phyloP scores from a whole-genome alignment of 345 rosid species.

The Passiflora organensis region DNA sequence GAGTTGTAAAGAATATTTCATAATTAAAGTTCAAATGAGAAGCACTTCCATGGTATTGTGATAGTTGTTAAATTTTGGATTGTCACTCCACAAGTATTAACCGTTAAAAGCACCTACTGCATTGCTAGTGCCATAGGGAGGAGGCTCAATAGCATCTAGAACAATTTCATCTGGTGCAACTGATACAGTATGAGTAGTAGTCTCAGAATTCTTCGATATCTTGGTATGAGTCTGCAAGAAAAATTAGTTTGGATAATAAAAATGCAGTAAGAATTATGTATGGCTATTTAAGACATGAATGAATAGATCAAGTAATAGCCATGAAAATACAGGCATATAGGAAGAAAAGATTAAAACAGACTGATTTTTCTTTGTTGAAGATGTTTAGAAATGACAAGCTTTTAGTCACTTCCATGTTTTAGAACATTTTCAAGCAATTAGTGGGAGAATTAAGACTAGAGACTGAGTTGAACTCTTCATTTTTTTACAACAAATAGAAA shows the following conservation, averaged over 20 bases:
- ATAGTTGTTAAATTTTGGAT: too few relatives aligned
- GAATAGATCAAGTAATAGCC: background rate
- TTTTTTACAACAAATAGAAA: too few relatives aligned
- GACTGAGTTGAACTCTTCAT: too few relatives aligned
- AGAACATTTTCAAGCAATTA: background rate
- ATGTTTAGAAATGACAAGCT: background rate
- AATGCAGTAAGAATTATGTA: background rate
- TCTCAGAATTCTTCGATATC: constrained; percentile 37
- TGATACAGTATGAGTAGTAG: constrained; percentile 13
- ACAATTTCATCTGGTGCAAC: constrained; percentile 38
- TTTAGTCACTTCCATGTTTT: constrained; percentile 6
- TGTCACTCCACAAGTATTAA: background rate
- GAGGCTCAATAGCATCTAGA: constrained; percentile 48
- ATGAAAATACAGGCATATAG: background rate
- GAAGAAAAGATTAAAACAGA: too few relatives aligned
- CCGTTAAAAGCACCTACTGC: constrained; percentile 40
- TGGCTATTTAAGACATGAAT: background rate
- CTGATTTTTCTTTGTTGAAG: background rate
- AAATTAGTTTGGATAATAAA: constrained; percentile 14
- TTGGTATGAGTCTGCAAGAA: constrained; percentile 79
- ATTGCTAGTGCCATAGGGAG: constrained; percentile 61
- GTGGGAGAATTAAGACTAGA: background rate
- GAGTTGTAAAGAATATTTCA: too few relatives aligned
- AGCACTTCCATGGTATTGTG: too few relatives aligned
- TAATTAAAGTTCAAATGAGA: too few relatives aligned